These are phyloP conservation scores for Exobasidium rhododendri DNA, from an alignment of 1,284 basidiomycete genomes.

Conservation along the genomic window DNA sequence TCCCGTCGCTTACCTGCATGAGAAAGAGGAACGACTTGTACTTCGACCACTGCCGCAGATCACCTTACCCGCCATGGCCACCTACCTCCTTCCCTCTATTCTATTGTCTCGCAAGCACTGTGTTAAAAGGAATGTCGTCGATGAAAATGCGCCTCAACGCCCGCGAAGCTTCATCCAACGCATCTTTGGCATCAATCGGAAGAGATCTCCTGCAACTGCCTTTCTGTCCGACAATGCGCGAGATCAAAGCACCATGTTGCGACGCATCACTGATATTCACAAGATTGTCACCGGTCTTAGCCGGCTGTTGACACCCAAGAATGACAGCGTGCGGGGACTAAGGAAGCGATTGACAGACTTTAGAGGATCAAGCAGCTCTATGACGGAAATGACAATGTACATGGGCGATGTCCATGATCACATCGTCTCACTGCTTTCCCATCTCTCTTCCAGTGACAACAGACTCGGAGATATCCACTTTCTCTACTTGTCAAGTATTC, in stretches of 20 bases:
- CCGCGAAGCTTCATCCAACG: constrained; percentile 11
- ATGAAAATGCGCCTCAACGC: neutral
- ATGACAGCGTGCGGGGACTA: constrained; percentile 75
- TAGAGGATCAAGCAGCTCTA: constrained; percentile 30
- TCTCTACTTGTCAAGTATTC: constrained; percentile 75
- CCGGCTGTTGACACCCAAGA: constrained; percentile 74
- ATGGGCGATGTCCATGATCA: constrained; percentile 94
- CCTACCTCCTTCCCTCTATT: neutral
- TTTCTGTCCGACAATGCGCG: constrained; percentile 24
- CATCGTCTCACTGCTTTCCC: constrained; percentile 79
- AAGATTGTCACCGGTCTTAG: constrained; percentile 77
- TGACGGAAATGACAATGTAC: constrained; percentile 63
- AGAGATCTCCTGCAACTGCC: neutral
- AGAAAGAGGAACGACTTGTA: neutral
- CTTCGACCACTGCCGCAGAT: constrained; percentile 8
- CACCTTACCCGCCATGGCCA: neutral
- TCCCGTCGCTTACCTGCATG: neutral
- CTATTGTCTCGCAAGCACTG: neutral
- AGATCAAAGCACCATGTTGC: constrained; percentile 58
- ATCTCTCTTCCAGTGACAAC: constrained; percentile 81
- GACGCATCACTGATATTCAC: constrained; percentile 76
- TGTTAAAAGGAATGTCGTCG: neutral
- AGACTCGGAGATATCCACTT: constrained; percentile 83
- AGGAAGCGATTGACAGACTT: constrained; percentile 65
- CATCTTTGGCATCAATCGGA: constrained; percentile 5